Conservation (phyloP, 1,284 basidiomycete genomes). For the Ceratobasidium papillatum region DNA sequence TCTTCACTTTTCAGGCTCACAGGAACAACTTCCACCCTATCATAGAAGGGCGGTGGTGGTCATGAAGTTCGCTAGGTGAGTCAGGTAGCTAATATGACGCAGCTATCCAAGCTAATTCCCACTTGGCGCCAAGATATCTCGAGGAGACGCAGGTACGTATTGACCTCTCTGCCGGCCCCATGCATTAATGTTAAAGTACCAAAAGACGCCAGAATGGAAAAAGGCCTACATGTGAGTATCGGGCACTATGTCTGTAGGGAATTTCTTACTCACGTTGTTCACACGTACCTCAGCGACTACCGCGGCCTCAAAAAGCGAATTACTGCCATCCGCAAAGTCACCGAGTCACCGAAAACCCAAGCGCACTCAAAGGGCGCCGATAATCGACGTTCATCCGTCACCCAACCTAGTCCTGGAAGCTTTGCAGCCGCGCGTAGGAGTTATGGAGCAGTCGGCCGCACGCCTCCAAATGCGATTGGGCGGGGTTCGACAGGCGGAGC, state of each 20-base stretch:
- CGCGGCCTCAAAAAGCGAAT: slow-evolving; percentile 75
- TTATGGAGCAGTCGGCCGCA: slow-evolving; percentile 35
- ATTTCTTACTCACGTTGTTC: slow-evolving; percentile 20
- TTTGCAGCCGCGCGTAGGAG: neutral
- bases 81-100: neutral
- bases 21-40: neutral
- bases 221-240: slow-evolving; percentile 75
- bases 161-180: neutral
- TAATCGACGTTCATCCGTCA: slow-evolving; percentile 10
- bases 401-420: slow-evolving; percentile 9
- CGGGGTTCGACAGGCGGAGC: neutral
- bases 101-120: neutral
- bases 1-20: neutral
- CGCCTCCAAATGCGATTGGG: slow-evolving; percentile 25
- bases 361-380: neutral
- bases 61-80: slow-evolving; percentile 68
- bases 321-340: slow-evolving; percentile 60
- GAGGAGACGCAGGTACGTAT: slow-evolving; percentile 70
- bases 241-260: neutral
- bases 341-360: slow-evolving; percentile 9
- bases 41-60: neutral
- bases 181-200: slow-evolving; percentile 19
- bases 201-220: slow-evolving; percentile 81
- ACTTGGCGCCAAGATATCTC: slow-evolving; percentile 63
- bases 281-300: slow-evolving; percentile 65